Conservation (phyloP, 2,329 filamentous ascomycete genomes). For the Ophiosphaerella korrae region DNA sequence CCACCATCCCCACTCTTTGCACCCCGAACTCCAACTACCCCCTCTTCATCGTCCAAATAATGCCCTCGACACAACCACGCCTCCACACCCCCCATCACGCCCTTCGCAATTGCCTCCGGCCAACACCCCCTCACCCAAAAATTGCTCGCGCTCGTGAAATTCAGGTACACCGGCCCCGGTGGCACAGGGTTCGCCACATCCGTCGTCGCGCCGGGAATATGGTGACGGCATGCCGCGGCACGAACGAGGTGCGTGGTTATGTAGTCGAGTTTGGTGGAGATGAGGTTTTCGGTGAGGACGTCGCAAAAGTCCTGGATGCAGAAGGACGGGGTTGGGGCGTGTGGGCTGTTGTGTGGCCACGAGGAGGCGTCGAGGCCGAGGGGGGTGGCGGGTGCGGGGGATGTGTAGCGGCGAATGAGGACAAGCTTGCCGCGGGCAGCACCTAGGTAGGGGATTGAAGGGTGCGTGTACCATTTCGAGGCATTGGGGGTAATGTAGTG, state of each 20-base stretch:
- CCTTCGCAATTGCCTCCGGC: slow-evolving; percentile 88
- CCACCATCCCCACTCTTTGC: slow-evolving; percentile 64
- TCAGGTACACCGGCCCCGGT: slow-evolving; percentile 75
- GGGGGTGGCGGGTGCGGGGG: neutral
- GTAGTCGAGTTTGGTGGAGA: slow-evolving; percentile 78
- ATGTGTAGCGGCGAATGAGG: slow-evolving; percentile 76
- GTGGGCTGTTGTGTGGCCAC: slow-evolving; percentile 89
- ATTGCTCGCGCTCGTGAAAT: slow-evolving; percentile 89
- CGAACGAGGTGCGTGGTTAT: slow-evolving; percentile 77
- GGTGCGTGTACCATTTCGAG: slow-evolving; percentile 75
- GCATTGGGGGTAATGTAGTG: slow-evolving; percentile 68
- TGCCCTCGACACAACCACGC: slow-evolving; percentile 63
- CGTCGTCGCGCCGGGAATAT: slow-evolving; percentile 48
- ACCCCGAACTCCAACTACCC: slow-evolving; percentile 50
- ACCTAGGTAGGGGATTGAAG: slow-evolving; percentile 74
- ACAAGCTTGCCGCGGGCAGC: slow-evolving; percentile 82
- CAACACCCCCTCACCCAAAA: slow-evolving; percentile 93
- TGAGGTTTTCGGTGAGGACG: slow-evolving; percentile 73
- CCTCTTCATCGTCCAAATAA: slow-evolving; percentile 34
- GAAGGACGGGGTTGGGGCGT: slow-evolving; percentile 62
- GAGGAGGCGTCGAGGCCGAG: slow-evolving; percentile 62
- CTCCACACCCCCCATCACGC: slow-evolving; percentile 78
- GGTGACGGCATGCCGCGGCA: slow-evolving; percentile 52
- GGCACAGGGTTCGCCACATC: slow-evolving; percentile 49
- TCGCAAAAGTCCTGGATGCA: slow-evolving; percentile 96